Evolutionary conservation across 345 rosid genomes (phyloP).

Genomic region (Noccaea caerulescens): DNA sequence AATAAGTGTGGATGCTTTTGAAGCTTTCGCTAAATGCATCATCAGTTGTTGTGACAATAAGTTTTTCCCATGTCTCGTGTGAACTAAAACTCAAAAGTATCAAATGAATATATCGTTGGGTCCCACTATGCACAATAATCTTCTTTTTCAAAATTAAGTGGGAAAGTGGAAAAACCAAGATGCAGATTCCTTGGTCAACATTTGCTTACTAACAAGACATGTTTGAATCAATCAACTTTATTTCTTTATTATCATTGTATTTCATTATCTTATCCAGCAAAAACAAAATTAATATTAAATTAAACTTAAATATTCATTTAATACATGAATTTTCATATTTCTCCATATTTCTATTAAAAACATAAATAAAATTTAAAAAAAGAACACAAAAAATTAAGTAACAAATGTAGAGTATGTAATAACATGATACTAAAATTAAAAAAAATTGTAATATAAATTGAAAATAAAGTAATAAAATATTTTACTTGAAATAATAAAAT

Average conservation of each 20-base stretch:
- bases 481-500: no score
- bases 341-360: no score
- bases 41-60: not conserved
- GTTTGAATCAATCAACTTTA: conserved; percentile 7
- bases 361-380: no score
- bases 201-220: conserved; percentile 28
- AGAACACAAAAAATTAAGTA: no score
- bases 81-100: conserved; percentile 8
- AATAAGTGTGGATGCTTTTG: conserved; percentile 14
- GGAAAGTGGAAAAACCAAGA: conserved; percentile 3
- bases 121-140: not conserved
- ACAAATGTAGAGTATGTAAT: no score
- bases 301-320: no score
- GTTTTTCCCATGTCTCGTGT: conserved; percentile 1
- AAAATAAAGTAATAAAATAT: no score
- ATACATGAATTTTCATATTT: no score
- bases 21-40: not conserved
- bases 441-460: no score
- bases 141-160: not conserved
- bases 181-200: conserved; percentile 38
- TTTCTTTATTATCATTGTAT: not conserved
- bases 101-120: conserved; percentile 6
- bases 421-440: no score
- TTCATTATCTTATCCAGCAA: not conserved
- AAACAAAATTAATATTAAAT: no score